Percentiles rank a stretch among this genome's conserved stretches.
phyloP scores from a whole-genome alignment of 495 filamentous ascomycete species.

The Daldinia concentrica region DNA sequence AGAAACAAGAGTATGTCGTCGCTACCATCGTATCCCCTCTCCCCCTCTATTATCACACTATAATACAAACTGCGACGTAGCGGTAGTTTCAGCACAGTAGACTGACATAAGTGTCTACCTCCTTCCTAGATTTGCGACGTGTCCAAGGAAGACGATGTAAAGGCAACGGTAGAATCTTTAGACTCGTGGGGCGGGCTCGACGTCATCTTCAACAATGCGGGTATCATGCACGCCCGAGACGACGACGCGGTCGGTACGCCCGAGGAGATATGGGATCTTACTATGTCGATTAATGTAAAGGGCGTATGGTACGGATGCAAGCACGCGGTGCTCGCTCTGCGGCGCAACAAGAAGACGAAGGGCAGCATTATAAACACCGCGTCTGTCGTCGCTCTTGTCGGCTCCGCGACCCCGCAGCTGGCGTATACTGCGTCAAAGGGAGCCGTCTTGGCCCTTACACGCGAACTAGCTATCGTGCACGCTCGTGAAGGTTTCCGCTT shows the following conservation, averaged over 20 bases:
- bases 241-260: conserved; percentile 85
- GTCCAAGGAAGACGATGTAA: conserved; percentile 76
- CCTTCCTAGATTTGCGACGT: conserved; percentile 63
- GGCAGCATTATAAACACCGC: conserved; percentile 95
- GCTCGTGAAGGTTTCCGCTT: conserved; percentile 87
- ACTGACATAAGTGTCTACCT: conserved; percentile 4
- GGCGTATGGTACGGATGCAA: conserved; percentile 97
- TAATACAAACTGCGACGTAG: background rate
- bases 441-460: conserved; percentile 86
- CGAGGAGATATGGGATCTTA: conserved; percentile 94
- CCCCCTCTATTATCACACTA: background rate
- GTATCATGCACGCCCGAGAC: conserved; percentile 95
- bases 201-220: conserved; percentile 98
- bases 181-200: conserved; percentile 93
- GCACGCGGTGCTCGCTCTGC: conserved; percentile 85
- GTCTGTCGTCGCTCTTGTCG: conserved; percentile 90
- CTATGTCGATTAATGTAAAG: conserved; percentile 96
- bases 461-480: conserved; percentile 84
- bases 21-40: background rate
- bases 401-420: conserved; percentile 91
- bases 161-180: conserved; percentile 72
- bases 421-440: conserved; percentile 97
- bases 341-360: conserved; percentile 78
- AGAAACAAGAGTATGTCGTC: conserved; percentile 61
- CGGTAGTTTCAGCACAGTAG: background rate